Conservation (phyloP, 208 protist species). For the Naegleria fowleri region DNA sequence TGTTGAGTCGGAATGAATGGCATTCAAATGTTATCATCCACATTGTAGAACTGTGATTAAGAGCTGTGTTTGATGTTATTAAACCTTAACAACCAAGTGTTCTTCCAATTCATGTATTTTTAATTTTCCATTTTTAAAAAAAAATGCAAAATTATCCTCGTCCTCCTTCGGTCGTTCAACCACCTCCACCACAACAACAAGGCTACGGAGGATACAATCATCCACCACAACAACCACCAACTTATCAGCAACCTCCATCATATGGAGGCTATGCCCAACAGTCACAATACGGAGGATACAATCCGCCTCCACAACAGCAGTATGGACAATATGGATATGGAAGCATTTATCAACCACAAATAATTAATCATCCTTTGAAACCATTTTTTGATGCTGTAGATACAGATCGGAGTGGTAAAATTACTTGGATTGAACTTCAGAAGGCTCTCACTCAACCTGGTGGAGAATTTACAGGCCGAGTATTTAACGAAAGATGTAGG, state of each 20-base stretch:
- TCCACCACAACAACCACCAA: not conserved
- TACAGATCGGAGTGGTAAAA: constrained; percentile 56
- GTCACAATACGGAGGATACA: not conserved
- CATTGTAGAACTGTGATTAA: too few relatives aligned
- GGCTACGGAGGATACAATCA: not conserved
- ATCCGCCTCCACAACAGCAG: not conserved
- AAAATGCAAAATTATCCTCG: too few relatives aligned
- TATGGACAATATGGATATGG: not conserved
- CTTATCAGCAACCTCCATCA: too few relatives aligned
- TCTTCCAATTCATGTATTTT: too few relatives aligned
- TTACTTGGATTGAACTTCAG: constrained; percentile 68
- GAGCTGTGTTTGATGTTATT: too few relatives aligned
- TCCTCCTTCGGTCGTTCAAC: too few relatives aligned
- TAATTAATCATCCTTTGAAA: not conserved
- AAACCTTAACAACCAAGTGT: too few relatives aligned
- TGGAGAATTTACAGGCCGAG: constrained; percentile 51
- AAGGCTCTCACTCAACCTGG: constrained; percentile 57
- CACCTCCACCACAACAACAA: not conserved
- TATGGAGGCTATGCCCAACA: not conserved
- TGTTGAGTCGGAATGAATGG: too few relatives aligned
- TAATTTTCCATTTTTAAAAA: too few relatives aligned
- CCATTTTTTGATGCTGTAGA: constrained; percentile 68
- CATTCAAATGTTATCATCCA: too few relatives aligned
- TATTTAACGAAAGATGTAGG: not conserved
- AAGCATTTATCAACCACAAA: not conserved